Conservation (phyloP, 352 stramenopile species). For the Phytophthora constricta region DNA sequence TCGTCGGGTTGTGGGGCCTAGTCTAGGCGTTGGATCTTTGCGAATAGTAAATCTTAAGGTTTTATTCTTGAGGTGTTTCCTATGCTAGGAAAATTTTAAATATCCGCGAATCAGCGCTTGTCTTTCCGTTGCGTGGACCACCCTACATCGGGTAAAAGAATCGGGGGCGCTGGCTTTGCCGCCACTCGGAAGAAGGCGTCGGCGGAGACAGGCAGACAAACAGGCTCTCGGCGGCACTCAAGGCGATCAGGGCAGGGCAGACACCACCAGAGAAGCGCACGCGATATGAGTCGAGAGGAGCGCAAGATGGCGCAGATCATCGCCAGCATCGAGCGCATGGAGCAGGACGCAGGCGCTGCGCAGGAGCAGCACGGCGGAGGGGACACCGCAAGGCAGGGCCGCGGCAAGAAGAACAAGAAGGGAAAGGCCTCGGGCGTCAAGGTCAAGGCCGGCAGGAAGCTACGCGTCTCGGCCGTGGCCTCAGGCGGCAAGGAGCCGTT, state of each 20-base stretch:
- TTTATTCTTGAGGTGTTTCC: too few relatives aligned
- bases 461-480: constrained; percentile 43
- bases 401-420: constrained; percentile 45
- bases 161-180: neutral
- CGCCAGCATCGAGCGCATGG: constrained; percentile 80
- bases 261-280: neutral
- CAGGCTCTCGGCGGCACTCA: neutral
- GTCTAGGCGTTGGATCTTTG: too few relatives aligned
- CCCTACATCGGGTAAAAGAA: neutral
- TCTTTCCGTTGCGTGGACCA: neutral
- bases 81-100: neutral
- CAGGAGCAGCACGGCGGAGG: constrained; percentile 33
- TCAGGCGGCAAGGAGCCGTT: constrained; percentile 20
- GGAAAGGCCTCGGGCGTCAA: constrained; percentile 32
- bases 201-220: neutral
- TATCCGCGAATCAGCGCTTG: neutral
- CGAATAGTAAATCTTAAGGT: too few relatives aligned
- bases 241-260: constrained; percentile 1
- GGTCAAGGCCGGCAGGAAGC: constrained; percentile 43
- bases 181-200: constrained; percentile 39
- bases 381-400: constrained; percentile 22
- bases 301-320: constrained; percentile 86
- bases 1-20: constrained; percentile 22
- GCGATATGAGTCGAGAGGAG: constrained; percentile 72
- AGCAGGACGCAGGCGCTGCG: constrained; percentile 44